Conservation (phyloP, 2,329 filamentous ascomycete species). For the Fusarium sp. region DNA sequence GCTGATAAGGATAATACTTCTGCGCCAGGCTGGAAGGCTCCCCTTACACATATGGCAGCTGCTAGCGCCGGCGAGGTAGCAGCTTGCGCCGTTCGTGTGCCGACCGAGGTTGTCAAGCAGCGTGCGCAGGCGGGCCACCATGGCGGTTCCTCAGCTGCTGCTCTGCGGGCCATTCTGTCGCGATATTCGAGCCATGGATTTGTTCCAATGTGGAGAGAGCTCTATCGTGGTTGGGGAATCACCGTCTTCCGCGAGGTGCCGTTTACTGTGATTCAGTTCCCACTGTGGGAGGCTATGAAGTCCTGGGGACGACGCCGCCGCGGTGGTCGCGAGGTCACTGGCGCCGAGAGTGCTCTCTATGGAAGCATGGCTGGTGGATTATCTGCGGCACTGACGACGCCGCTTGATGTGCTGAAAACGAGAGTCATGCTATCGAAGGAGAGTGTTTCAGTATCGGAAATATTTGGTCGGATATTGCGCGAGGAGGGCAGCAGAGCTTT, state of each 20-base stretch:
- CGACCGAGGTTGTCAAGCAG: slow-evolving; percentile 97
- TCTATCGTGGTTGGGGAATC: slow-evolving; percentile 92
- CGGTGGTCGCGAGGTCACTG: slow-evolving; percentile 63
- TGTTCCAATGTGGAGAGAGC: slow-evolving; percentile 75
- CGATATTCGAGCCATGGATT: slow-evolving; percentile 57
- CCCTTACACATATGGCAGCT: slow-evolving; percentile 79
- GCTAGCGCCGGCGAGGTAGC: slow-evolving; percentile 89
- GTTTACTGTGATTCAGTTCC: slow-evolving; percentile 97
- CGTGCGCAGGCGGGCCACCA: slow-evolving; percentile 89
- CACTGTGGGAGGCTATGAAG: slow-evolving; percentile 95
- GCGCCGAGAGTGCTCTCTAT: slow-evolving; percentile 82
- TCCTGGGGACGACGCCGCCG: slow-evolving; percentile 65
- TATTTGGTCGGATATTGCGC: slow-evolving; percentile 72
- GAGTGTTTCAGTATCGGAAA: slow-evolving; percentile 64
- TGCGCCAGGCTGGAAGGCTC: slow-evolving; percentile 38
- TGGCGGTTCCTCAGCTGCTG: slow-evolving; percentile 72
- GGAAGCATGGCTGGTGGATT: slow-evolving; percentile 85
- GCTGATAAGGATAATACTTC: slow-evolving; percentile 42
- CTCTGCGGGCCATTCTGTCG: slow-evolving; percentile 75
- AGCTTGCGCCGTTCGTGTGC: slow-evolving; percentile 90
- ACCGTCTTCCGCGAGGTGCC: slow-evolving; percentile 96
- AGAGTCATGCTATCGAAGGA: slow-evolving; percentile 88
- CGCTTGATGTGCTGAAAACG: slow-evolving; percentile 96
- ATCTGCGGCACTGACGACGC: slow-evolving; percentile 89
- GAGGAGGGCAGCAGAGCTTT: slow-evolving; percentile 74